Percentiles rank a stretch among this genome's conserved stretches.
These are phyloP conservation scores for Grosmannia serpens DNA, from an alignment of 2,329 filamentous ascomycete species.

Conservation along the genomic window DNA sequence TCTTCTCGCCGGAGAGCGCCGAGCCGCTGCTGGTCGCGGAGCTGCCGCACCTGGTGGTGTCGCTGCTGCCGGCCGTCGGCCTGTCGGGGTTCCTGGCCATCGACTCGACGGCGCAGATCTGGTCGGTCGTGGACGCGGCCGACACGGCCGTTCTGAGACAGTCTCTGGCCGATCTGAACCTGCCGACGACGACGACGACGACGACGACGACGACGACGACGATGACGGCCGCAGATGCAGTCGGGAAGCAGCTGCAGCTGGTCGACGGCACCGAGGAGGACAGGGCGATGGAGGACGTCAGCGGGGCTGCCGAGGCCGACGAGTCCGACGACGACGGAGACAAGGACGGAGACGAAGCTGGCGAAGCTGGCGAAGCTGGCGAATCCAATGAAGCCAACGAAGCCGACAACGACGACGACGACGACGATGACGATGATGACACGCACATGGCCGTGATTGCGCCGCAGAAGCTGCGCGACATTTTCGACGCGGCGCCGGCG, in stretches of 20 bases:
- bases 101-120: constrained; percentile 65
- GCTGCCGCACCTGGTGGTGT: constrained; percentile 48
- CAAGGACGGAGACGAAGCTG: constrained; percentile 24
- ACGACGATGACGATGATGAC: constrained; percentile 22
- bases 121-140: constrained; percentile 48
- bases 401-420: constrained; percentile 17
- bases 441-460: constrained; percentile 50
- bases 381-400: constrained; percentile 26
- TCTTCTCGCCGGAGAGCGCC: constrained; percentile 50
- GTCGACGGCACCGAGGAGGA: constrained; percentile 25
- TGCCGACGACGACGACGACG: constrained; percentile 17
- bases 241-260: constrained; percentile 20
- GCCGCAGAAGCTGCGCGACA: constrained; percentile 54
- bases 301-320: constrained; percentile 20
- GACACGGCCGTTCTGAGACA: constrained; percentile 42
- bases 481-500: constrained; percentile 59
- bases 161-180: constrained; percentile 41
- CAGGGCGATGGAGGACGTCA: constrained; percentile 16
- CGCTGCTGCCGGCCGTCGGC: constrained; percentile 51
- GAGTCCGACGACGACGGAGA: constrained; percentile 5
- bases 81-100: constrained; percentile 64
- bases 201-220: constrained; percentile 5
- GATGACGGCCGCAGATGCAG: constrained; percentile 21
- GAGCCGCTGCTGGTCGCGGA: constrained; percentile 47
- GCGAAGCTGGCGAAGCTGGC: constrained; percentile 20